Evolutionary conservation across 2,329 filamentous ascomycete species (phyloP).

Genomic region (Fusarium sp.): DNA sequence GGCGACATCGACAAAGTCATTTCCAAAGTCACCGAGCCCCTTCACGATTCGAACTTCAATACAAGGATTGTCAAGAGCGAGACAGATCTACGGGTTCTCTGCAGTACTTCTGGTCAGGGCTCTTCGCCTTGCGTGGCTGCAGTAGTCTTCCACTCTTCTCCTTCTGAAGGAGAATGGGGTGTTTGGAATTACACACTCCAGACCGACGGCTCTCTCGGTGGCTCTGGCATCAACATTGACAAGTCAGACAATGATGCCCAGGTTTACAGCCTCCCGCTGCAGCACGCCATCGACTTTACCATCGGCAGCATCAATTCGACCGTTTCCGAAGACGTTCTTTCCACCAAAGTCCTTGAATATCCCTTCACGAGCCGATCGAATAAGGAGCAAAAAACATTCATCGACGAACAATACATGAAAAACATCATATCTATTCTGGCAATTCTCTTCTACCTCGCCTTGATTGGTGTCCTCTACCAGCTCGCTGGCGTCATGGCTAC

Average conservation of each 20-base stretch:
- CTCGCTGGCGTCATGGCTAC: constrained; percentile 82
- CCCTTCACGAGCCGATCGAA: constrained; percentile 76
- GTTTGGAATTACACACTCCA: constrained; percentile 83
- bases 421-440: constrained; percentile 77
- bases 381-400: constrained; percentile 70
- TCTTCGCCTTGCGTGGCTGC: neutral
- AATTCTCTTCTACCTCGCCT: constrained; percentile 79
- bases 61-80: neutral
- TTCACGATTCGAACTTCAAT: neutral
- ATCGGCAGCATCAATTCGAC: constrained; percentile 67
- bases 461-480: constrained; percentile 79
- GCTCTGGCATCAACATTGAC: constrained; percentile 66
- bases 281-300: constrained; percentile 77
- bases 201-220: constrained; percentile 73
- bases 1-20: neutral
- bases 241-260: constrained; percentile 75
- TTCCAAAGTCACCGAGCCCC: neutral
- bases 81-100: neutral
- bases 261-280: constrained; percentile 78
- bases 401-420: constrained; percentile 76
- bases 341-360: constrained; percentile 59
- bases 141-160: constrained; percentile 2
- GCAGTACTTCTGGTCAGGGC: neutral
- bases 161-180: neutral
- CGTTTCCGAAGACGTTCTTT: constrained; percentile 49